These are phyloP conservation scores for Candida morakotiae DNA, from an alignment of 805 yeast species.

Conservation along the genomic window DNA sequence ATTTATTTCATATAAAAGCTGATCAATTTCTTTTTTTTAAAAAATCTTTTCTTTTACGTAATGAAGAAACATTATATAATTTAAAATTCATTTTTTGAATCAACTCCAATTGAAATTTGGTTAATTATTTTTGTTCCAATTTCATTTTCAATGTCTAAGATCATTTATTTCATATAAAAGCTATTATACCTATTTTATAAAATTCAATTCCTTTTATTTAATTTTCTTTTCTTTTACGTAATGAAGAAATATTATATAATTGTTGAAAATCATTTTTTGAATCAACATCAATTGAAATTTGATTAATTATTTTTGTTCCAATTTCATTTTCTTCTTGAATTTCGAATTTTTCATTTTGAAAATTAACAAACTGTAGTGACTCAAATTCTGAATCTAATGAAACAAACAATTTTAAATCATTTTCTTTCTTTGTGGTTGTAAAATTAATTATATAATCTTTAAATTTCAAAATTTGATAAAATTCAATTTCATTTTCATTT, in stretches of 20 bases:
- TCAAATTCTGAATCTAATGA: constrained; percentile 27
- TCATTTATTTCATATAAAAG: too few species aligned
- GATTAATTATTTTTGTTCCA: constrained; percentile 17
- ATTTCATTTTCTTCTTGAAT: constrained; percentile 17
- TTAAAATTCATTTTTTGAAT: constrained; percentile 39
- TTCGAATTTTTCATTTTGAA: constrained; percentile 18
- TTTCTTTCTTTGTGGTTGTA: constrained; percentile 14
- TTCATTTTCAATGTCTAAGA: too few species aligned
- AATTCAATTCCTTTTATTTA: too few species aligned
- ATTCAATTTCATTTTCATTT: constrained; percentile 20
- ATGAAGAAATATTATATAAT: constrained; percentile 43
- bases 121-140: constrained; percentile 19
- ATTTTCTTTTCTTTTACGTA: constrained; percentile 65
- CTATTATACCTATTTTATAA: too few species aligned
- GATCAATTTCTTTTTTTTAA: too few species aligned
- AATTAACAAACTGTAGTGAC: constrained; percentile 20
- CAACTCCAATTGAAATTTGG: constrained; percentile 27
- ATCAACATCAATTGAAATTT: constrained; percentile 28
- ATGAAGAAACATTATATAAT: constrained; percentile 43
- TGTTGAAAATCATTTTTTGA: constrained; percentile 41
- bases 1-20: too few species aligned
- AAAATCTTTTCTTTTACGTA: constrained; percentile 65
- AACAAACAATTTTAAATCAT: too few species aligned
- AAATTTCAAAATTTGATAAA: constrained; percentile 26
- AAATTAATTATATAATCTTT: constrained; percentile 26